Base-by-base conservation (phyloP, 306 rosid species). In the Castanopsis chinensis region DNA sequence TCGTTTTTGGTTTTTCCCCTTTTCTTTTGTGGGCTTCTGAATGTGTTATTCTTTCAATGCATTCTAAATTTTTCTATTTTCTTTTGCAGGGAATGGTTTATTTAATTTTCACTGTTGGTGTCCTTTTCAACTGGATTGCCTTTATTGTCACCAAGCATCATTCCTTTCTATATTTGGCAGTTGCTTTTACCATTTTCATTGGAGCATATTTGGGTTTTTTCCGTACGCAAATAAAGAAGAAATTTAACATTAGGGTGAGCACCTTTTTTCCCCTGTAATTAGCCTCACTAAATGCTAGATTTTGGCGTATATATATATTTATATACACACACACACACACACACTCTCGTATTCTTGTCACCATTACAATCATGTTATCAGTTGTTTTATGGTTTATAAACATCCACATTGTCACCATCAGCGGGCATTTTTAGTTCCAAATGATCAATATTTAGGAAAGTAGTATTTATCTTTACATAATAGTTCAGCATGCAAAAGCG, bases 191-290 rank as follows among this genome's bases (percentile, higher is more conserved):
- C 45, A 6, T 96, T 81, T 78, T 83, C 21, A 57, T 88, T 12
- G 98, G 91, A 78, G 81, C 87, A 2, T 93, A 93, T 83, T 45
- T 90, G 89, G 99, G 99, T 70, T 90, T 89, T 79, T 93, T 91
- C 71, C 94, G 99, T 41, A 91, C 94, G 5, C 94, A 87, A 73
- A 91, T 91, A 56, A 88, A 88, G 76, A 96, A 82, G 90, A 96
- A 92, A 87, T 96, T 96, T 85, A 96, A 96, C 87, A 93, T 96
- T 80, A 88, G 91, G 96, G 99, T 93, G 35, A 79, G 83, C 25
- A 43, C 64, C 58, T 15, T 79, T 72, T 69, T 77, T 72, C 17
- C 17, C 69, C 57, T 71, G 35, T 6, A n/a, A 4, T 57, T 54
- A 27, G 74, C 41, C 83, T 67, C 68, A 12, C 76, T 41, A 18